Conservation (phyloP, 2,329 filamentous ascomycete species). For the Aspergillus proliferans region DNA sequence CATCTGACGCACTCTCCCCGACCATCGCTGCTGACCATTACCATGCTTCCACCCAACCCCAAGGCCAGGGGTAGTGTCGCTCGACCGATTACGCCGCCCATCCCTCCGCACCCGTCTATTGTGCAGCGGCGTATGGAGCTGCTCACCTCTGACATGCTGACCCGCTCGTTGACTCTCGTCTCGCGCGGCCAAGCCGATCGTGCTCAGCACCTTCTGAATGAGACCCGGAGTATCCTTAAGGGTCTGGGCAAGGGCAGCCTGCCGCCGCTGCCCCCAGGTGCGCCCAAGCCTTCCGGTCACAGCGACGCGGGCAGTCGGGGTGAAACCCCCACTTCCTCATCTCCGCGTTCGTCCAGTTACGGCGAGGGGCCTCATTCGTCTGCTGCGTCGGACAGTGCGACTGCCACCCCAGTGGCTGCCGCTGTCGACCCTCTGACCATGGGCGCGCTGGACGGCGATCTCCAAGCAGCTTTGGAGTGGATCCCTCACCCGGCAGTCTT, state of each 20-base stretch:
- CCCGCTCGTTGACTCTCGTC: conserved; percentile 81
- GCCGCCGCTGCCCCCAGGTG: conserved; percentile 67
- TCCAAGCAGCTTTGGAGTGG: conserved; percentile 90
- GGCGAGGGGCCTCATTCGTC: conserved; percentile 27
- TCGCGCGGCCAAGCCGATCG: conserved; percentile 88
- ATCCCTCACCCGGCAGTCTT: conserved; percentile 96
- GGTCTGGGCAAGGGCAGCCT: conserved; percentile 91
- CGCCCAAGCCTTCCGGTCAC: conserved; percentile 39
- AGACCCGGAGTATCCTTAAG: conserved; percentile 92
- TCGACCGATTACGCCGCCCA: conserved; percentile 61
- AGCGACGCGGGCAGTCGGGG: conserved; percentile 36
- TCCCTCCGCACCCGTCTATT: conserved; percentile 89
- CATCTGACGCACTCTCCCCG: conserved; percentile 78
- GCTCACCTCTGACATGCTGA: conserved; percentile 96
- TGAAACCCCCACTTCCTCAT: conserved; percentile 32
- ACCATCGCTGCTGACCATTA: conserved; percentile 87
- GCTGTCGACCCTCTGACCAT: conserved; percentile 83
- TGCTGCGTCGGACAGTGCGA: conserved; percentile 38
- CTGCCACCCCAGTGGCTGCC: conserved; percentile 54
- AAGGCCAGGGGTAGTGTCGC: conserved; percentile 52
- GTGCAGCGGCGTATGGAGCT: conserved; percentile 97
- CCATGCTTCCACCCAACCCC: conserved; percentile 69
- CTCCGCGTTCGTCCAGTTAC: conserved; percentile 31
- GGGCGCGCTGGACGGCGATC: conserved; percentile 78
- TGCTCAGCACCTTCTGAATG: conserved; percentile 82